Evolutionary conservation across 2,329 filamentous ascomycete species (phyloP), one percentile per base, ranked within the genome.

Genomic region (Thelonectria olida): DNA sequence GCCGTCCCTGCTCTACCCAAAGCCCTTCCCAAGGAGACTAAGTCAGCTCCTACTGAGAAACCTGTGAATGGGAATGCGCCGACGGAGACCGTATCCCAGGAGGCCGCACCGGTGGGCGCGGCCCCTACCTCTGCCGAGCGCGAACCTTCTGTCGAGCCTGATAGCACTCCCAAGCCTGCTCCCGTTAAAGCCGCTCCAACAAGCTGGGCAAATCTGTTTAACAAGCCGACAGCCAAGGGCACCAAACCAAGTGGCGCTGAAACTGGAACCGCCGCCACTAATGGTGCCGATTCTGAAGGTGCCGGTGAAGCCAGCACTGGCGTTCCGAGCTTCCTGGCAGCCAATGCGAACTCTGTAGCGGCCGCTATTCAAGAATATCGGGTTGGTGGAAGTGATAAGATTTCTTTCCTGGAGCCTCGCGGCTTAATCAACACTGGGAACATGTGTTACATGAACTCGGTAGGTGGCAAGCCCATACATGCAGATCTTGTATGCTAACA

Each of bases 401-500:
- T 95, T 67, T 84, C 91, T 17, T 97, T 97, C 73, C 84, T 99
- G 51, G 93, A 98, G 79, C 96, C 96, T 51, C 88, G 95, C 67
- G 96, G 96, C 49, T 85, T 99, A 73, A 92, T 97, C 68, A 99
- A 99, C 79, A 96, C 95, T 39, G 96, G 96, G 50, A 98, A 99
- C 75, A 96, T 98, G 92, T 99, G 96, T 79, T 99, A 99, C 80
- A 98, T 99, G 96, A 99, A 98, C 82, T 97, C 96, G 65, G 95
- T 97, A 84, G 80, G 92, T 81, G 27, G 7, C 4, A 7, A 7
- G 9, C 13, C 28, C n/a, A 4, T 12, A n/a, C 15, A 9, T 44
- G 3, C 7, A 13, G 31, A 22, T 0, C 5, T 31, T 13, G 15
- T 3, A 3, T n/a, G 15, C 78, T 84, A 73, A 85, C 68, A 27